Conservation (phyloP, 106 monocot species). For the Vanilla planifolia region DNA sequence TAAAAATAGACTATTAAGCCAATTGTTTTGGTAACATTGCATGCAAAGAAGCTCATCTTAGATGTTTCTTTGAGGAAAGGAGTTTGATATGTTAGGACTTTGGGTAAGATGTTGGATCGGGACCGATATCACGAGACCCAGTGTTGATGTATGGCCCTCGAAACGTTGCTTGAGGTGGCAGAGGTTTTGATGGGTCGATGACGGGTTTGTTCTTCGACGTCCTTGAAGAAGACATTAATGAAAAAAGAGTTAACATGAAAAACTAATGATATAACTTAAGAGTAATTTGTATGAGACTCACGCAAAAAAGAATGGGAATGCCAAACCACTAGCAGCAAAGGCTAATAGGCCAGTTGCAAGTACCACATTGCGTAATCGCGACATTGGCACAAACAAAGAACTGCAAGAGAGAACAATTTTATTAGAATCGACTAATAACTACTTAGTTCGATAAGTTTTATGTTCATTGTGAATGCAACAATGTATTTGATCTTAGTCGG, state of each 20-base stretch:
- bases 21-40: too few species aligned
- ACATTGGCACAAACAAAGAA: slow-evolving; percentile 38
- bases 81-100: too few species aligned
- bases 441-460: too few species aligned
- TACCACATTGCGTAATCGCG: slow-evolving; percentile 49
- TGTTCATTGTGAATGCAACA: too few species aligned
- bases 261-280: too few species aligned
- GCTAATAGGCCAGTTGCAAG: slow-evolving; percentile 68
- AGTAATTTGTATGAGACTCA: slow-evolving; percentile 19
- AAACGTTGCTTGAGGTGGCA: slow-evolving; percentile 95
- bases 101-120: slow-evolving; percentile 51
- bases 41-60: too few species aligned
- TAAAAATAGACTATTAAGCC: too few species aligned
- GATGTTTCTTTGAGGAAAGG: too few species aligned
- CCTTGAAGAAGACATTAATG: slow-evolving; percentile 42
- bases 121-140: slow-evolving; percentile 93
- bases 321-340: slow-evolving; percentile 68
- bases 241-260: not conserved
- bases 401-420: slow-evolving; percentile 10
- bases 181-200: slow-evolving; percentile 89
- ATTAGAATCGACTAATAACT: too few species aligned
- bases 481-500: too few species aligned
- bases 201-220: slow-evolving; percentile 64
- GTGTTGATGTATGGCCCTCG: slow-evolving; percentile 91
- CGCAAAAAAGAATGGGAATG: slow-evolving; percentile 82